A percentile compares a stretch with the other conserved stretches of the same genome.
These are phyloP conservation scores for Cladosporium cucumerinum DNA, from an alignment of 2,329 filamentous ascomycete genomes.

Conservation along the genomic window DNA sequence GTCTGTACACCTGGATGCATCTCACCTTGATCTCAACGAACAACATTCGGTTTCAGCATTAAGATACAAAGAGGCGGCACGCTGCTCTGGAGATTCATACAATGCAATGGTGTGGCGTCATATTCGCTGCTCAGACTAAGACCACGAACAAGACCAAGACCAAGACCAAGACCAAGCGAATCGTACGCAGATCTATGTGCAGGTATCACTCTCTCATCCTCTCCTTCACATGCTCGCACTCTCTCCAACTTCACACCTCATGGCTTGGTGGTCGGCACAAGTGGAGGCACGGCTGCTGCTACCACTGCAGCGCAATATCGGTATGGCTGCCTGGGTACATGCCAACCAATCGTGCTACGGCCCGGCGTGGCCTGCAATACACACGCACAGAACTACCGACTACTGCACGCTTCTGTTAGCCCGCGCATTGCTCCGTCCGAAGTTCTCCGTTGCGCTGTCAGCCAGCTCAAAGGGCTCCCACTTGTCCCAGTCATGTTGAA, in stretches of 20 bases:
- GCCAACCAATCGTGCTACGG: not conserved
- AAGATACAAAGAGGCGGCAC: not conserved
- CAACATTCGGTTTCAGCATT: not conserved
- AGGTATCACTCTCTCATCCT: not conserved
- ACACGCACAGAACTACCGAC: not conserved
- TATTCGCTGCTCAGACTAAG: not conserved
- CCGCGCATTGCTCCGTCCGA: constrained; percentile 5
- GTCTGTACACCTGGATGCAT: not conserved
- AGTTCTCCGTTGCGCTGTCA: constrained; percentile 15
- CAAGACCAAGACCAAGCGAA: not conserved
- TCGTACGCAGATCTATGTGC: not conserved
- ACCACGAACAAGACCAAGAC: not conserved
- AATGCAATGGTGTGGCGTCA: not conserved
- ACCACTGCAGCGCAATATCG: not conserved
- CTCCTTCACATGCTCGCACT: not conserved
- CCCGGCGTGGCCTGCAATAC: constrained; percentile 4
- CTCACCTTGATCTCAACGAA: not conserved
- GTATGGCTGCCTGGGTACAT: not conserved
- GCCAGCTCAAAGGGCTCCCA: not conserved
- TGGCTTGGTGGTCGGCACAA: not conserved
- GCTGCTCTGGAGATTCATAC: not conserved
- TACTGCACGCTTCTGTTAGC: constrained; percentile 1
- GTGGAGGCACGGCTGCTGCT: not conserved
- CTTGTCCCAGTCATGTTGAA: not conserved
- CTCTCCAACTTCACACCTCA: not conserved